These are phyloP conservation scores for Trypethelium eluteriae DNA, from an alignment of 495 filamentous ascomycete species.

Conservation along the genomic window DNA sequence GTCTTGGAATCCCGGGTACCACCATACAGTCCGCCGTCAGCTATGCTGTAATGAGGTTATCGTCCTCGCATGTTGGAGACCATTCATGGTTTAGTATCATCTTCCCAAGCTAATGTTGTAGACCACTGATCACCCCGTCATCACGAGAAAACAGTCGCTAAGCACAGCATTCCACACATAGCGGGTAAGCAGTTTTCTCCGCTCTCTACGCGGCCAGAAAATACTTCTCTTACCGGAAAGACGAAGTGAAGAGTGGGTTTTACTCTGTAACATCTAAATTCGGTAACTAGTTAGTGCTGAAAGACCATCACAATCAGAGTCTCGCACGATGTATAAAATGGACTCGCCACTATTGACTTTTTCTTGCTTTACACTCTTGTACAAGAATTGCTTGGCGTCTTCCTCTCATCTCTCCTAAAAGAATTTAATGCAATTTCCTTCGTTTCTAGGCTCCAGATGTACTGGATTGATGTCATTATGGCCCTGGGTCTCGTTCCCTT, in stretches of 20 bases:
- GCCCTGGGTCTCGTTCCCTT: background rate
- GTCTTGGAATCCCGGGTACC: too few species aligned
- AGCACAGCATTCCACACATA: background rate
- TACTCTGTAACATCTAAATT: too few species aligned
- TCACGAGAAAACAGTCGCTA: background rate
- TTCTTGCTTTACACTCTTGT: too few species aligned
- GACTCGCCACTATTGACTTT: too few species aligned
- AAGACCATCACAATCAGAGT: too few species aligned
- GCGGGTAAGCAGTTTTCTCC: background rate
- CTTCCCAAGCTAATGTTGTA: background rate
- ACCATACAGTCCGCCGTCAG: too few species aligned
- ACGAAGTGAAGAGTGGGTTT: too few species aligned
- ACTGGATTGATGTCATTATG: background rate
- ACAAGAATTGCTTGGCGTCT: too few species aligned
- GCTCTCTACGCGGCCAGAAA: background rate
- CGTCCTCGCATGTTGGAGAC: background rate
- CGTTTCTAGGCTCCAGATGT: too few species aligned
- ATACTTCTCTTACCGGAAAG: too few species aligned
- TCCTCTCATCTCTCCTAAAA: background rate
- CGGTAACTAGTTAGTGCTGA: too few species aligned
- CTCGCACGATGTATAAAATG: too few species aligned
- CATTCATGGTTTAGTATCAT: background rate
- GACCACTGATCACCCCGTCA: background rate
- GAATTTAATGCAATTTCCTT: background rate
- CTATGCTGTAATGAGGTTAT: background rate